These are phyloP conservation scores for Fonsecaea pedrosoi DNA, from an alignment of 2,329 filamentous ascomycete species.

Conservation along the genomic window DNA sequence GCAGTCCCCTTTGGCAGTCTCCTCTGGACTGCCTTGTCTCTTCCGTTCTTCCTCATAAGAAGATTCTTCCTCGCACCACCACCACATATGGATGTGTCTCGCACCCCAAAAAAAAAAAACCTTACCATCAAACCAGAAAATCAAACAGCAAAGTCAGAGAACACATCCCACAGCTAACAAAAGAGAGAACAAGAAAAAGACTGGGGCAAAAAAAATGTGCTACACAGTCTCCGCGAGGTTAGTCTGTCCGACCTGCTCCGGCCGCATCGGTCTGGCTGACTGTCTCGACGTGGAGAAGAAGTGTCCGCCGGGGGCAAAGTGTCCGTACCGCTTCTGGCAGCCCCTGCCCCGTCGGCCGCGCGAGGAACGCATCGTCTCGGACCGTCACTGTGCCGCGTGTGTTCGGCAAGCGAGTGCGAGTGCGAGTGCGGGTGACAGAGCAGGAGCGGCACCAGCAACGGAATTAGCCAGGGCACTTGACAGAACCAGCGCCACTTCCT, in stretches of 20 bases:
- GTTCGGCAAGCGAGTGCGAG: background rate
- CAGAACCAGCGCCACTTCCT: too few species aligned
- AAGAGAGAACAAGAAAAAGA: background rate
- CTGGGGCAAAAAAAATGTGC: background rate
- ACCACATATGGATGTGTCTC: too few species aligned
- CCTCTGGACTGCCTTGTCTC: too few species aligned
- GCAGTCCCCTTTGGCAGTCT: too few species aligned
- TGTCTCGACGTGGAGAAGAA: background rate
- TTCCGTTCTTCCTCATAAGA: too few species aligned
- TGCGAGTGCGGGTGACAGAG: too few species aligned
- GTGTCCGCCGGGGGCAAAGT: background rate
- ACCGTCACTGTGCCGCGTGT: background rate
- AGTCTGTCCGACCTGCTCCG: background rate
- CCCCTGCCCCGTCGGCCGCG: background rate
- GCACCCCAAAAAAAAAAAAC: too few species aligned
- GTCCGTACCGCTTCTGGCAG: background rate
- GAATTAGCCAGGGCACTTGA: background rate
- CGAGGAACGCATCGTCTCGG: background rate
- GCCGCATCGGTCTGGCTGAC: background rate
- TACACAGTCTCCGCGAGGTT: background rate
- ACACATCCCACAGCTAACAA: too few species aligned
- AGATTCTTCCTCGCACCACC: too few species aligned
- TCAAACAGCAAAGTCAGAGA: too few species aligned
- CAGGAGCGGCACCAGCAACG: background rate
- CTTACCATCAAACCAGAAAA: too few species aligned